Evolutionary conservation across 768 basidiomycete genomes (phyloP), one percentile per base, ranked within the genome.

Genomic region (Russula sp.): DNA sequence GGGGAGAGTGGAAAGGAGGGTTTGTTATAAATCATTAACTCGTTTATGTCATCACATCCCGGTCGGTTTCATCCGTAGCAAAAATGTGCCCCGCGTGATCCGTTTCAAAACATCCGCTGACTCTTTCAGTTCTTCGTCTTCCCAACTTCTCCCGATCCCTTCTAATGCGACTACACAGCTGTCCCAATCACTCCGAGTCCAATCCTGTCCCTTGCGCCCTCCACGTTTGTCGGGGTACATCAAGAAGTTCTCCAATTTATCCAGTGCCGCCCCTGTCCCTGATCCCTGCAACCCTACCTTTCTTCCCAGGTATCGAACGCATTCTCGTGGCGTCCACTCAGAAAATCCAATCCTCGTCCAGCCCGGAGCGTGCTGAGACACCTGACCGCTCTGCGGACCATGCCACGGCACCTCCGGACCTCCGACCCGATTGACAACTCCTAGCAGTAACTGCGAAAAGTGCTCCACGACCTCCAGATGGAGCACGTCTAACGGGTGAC

Each of bases 381-480:
- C 69, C 39, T 68, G 32, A 77, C 78, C 61, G 75, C 42, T 66
- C 63, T n/a, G 57, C 68, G 37, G 70, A 49, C 55, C 62, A 27
- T 58, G 57, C 52, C 55, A 57, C 7, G 73, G 71, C 35, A 81
- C 77, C 59, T 81, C 80, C 39, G 74, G 70, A 3, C 79, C 84
- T 9, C 80, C 83, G 7, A 85, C 79, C 60, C 80, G 80, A 54
- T 73, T 76, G 35, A 81, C 85, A 2, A 89, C 77, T 54, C 83
- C 82, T 39, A 79, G 72, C 51, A 91, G 77, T 57, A 88, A 72
- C 54, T 79, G 78, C 37, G 79, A 79, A 70, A 91, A 91, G 71
- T 89, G 84, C 47, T 86, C 83, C 55, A 88, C 78, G 53, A 89
- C 80, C 66, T 87, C 83, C 22, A 82, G 71, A 71, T 91, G 89